Evolutionary conservation across 1,284 basidiomycete species (phyloP), one percentile per base, ranked within the genome.

Genomic region (Flammula alnicola): DNA sequence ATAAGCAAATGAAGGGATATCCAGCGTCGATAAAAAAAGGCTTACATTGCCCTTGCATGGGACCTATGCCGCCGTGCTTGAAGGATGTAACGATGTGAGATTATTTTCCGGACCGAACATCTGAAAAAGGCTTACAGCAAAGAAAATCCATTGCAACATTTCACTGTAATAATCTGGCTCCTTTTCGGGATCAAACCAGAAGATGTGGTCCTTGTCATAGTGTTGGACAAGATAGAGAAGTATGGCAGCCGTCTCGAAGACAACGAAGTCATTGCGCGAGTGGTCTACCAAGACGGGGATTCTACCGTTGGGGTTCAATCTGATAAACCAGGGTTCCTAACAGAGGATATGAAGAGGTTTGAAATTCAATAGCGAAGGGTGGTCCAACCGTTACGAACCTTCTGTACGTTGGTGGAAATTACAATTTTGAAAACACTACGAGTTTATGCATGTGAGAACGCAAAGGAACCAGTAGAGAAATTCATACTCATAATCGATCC

Each of bases 81-180:
- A 56, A 23, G 52, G 20, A 44, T 16, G 23, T 42, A 22, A 10
- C 16, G 31, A 32, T 50, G 42, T 51, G 22, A 44, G 43, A n/a
- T 11, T 14, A 17, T 3, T 23, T 19, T n/a, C 14, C n/a, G n/a
- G n/a, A 37, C 32, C 4, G 19, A 5, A 33, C 4, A n/a, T 25
- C 6, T 26, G 14, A 26, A 23, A 12, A 38, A 30, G 19, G 63
- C 80, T 55, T 59, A 82, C 81, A 30, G 79, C 76, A 57, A 88
- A 93, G 71, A 91, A 89, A 39, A 92, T 84, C 91, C 90, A 93
- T 61, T 88, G 86, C 14, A 88, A 62, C 65, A 82, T 76, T 64
- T 85, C 78, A 61, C 80, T 83, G 59, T 78, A 74, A 7, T 77
- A 71, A 22, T 78, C 67, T 9, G 77, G 68, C 17, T 73, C 62